Percentiles rank a stretch among this genome's conserved stretches.
Conservation (phyloP, 169 alveolate species). For the Perkinsus olseni region DNA sequence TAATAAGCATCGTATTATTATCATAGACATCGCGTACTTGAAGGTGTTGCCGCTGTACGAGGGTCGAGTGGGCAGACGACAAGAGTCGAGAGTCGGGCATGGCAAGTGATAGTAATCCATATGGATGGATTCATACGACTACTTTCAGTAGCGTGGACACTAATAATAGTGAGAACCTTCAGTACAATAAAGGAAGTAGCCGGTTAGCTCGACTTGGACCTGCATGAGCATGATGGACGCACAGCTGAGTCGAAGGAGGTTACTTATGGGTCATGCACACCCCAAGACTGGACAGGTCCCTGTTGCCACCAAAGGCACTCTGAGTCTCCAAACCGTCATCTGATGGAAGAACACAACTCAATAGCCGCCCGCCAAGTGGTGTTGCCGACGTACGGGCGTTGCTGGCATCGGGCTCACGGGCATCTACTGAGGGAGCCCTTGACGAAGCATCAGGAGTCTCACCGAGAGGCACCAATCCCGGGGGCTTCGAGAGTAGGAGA, state of each 20-base stretch:
- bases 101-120: not conserved
- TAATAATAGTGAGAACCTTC: too few species aligned
- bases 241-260: not conserved
- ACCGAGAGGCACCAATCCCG: not conserved
- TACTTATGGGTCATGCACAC: not conserved
- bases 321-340: not conserved
- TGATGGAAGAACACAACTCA: not conserved
- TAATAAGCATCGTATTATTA: not conserved
- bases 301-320: not conserved
- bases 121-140: not conserved
- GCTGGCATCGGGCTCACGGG: not conserved
- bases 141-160: not conserved
- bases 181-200: not conserved
- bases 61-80: too few species aligned
- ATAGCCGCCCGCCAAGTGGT: not conserved
- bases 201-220: not conserved
- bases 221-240: not conserved
- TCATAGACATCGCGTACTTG: too few species aligned
- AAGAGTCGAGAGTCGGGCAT: not conserved
- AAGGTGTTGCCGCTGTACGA: too few species aligned
- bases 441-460: not conserved
- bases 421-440: not conserved
- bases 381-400: not conserved
- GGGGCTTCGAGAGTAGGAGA: not conserved
- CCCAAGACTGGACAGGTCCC: not conserved